Evolutionary conservation across 2,329 filamentous ascomycete genomes (phyloP).

Genomic region (Ilyonectria destructans): DNA sequence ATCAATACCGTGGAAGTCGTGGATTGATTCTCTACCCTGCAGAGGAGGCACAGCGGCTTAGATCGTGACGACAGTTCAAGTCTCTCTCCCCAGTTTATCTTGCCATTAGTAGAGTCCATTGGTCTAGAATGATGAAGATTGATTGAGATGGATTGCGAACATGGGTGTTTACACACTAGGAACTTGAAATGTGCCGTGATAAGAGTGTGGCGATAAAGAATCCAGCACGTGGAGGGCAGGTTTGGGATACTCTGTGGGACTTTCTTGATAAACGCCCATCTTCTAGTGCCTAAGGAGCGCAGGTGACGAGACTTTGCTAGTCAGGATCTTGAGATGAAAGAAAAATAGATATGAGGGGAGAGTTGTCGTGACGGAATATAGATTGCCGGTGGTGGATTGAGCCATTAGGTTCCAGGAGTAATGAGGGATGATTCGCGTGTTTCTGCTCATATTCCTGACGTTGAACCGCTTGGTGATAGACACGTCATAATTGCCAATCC

Average conservation of each 20-base stretch:
- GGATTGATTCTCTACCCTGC: no score
- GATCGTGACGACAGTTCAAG: constrained; percentile 4
- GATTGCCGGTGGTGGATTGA: not conserved
- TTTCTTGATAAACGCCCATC: not conserved
- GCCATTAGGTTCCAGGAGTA: constrained; percentile 1
- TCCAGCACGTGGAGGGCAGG: not conserved
- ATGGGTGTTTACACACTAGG: not conserved
- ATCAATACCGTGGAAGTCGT: no score
- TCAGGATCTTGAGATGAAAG: not conserved
- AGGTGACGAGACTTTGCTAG: not conserved
- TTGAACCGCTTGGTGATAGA: constrained; percentile 1
- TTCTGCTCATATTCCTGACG: not conserved
- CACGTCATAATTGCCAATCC: constrained; percentile 1
- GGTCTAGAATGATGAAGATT: no score
- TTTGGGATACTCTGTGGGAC: not conserved
- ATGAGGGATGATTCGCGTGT: not conserved
- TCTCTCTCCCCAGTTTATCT: constrained; percentile 1
- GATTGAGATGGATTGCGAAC: not conserved
- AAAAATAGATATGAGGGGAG: not conserved
- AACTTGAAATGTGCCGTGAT: constrained; percentile 1
- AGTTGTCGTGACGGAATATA: constrained; percentile 1
- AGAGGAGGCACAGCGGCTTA: not conserved
- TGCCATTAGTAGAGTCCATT: not conserved
- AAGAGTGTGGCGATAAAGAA: not conserved
- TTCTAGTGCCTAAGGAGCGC: not conserved